These are phyloP conservation scores for Pseudonitzschia multistriata DNA, from an alignment of 108 stramenopile species.

Conservation along the genomic window DNA sequence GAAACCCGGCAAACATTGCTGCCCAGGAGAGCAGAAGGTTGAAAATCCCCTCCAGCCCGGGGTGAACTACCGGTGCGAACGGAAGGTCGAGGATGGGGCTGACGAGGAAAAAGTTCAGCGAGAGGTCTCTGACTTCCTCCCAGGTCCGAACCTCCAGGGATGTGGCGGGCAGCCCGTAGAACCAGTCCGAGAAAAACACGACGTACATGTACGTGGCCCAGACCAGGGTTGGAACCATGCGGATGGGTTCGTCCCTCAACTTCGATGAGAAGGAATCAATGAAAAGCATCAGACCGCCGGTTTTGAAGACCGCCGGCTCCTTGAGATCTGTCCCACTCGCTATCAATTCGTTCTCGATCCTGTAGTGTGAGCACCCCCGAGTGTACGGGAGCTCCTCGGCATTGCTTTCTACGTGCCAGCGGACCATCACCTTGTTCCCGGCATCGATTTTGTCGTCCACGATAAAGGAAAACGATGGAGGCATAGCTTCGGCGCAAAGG, in stretches of 20 bases:
- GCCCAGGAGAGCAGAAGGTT: constrained; percentile 88
- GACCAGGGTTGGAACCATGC: constrained; percentile 52
- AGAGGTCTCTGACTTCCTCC: constrained; percentile 80
- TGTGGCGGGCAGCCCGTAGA: constrained; percentile 70
- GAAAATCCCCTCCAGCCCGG: constrained; percentile 84
- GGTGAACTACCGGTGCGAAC: constrained; percentile 74
- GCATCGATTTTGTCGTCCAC: constrained; percentile 53
- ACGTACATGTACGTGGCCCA: constrained; percentile 76
- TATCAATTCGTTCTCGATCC: constrained; percentile 43
- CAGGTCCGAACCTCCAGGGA: constrained; percentile 75
- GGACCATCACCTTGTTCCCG: constrained; percentile 30
- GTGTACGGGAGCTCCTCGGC: constrained; percentile 66
- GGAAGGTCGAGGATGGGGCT: constrained; percentile 70
- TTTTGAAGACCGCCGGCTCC: constrained; percentile 72
- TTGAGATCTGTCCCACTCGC: constrained; percentile 63
- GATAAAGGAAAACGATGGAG: constrained; percentile 57
- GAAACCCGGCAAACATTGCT: constrained; percentile 83
- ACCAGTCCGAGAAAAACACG: constrained; percentile 76
- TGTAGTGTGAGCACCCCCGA: constrained; percentile 71
- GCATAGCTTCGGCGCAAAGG: constrained; percentile 53
- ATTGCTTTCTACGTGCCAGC: constrained; percentile 81
- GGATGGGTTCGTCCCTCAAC: constrained; percentile 60
- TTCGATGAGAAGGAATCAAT: constrained; percentile 45
- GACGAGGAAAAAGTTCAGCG: constrained; percentile 83
- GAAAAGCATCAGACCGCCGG: constrained; percentile 41